Conservation (phyloP, 1,284 basidiomycete genomes). For the Microbotryomycetes sp. region DNA sequence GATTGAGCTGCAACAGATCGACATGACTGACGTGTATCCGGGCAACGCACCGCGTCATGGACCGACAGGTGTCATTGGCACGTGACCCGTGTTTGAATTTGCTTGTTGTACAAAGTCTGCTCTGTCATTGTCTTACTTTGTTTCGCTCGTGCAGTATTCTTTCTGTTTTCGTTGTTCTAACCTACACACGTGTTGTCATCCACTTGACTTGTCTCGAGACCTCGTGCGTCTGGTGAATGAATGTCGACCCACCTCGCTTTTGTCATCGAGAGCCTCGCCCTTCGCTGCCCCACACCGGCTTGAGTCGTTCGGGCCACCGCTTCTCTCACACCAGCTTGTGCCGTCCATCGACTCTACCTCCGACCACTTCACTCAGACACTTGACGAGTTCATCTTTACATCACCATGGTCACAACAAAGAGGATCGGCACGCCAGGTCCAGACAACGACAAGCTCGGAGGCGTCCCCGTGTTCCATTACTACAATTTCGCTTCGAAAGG, state of each 20-base stretch:
- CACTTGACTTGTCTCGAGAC: no score
- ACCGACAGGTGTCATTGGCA: background rate
- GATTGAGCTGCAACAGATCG: background rate
- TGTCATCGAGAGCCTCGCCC: background rate
- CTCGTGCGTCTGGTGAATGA: no score
- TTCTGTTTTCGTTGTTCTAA: background rate
- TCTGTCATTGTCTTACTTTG: background rate
- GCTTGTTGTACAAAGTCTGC: background rate
- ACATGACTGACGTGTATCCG: background rate
- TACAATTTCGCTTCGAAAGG: slow-evolving; percentile 4
- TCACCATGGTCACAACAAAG: background rate
- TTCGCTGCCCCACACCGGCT: background rate
- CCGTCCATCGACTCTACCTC: background rate
- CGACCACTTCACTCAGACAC: no score
- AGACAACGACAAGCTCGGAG: slow-evolving; percentile 3
- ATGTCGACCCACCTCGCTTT: no score
- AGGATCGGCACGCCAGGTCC: background rate
- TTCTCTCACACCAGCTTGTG: background rate
- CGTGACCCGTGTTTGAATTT: background rate
- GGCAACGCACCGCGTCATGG: background rate
- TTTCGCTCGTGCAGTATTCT: background rate
- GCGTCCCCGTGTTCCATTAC: slow-evolving; percentile 3
- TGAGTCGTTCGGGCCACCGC: background rate
- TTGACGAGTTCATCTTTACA: background rate
- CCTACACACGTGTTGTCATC: no score